Percentiles rank a stretch among this genome's conserved stretches.
These are phyloP conservation scores for Codiaeum variegatum DNA, from an alignment of 441 rosid species.

Conservation along the genomic window DNA sequence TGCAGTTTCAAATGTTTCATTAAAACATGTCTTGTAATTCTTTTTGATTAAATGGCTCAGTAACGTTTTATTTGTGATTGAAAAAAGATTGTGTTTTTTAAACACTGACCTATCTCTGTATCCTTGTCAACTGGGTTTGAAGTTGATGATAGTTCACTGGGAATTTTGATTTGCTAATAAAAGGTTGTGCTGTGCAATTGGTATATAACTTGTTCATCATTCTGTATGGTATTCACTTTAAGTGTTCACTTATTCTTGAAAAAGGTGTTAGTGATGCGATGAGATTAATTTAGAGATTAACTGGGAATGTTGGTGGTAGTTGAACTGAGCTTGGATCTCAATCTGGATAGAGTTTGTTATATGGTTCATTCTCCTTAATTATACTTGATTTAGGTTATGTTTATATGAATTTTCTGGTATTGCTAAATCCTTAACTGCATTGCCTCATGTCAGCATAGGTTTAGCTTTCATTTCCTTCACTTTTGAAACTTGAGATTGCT, in stretches of 20 bases:
- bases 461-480: background rate
- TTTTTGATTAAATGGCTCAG: background rate
- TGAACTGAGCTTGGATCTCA: conserved; percentile 1
- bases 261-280: background rate
- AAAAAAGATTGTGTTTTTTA: background rate
- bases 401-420: background rate
- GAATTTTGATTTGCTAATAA: background rate
- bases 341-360: background rate
- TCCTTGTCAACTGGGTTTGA: background rate
- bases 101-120: background rate
- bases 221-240: background rate
- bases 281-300: background rate
- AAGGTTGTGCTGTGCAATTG: background rate
- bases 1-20: conserved; percentile 1
- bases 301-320: background rate
- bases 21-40: background rate
- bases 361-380: background rate
- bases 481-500: background rate
- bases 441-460: background rate
- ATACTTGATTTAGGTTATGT: background rate
- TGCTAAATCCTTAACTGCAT: background rate
- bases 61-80: background rate
- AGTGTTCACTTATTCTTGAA: background rate
- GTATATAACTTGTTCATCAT: conserved; percentile 6
- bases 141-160: background rate